Conservation (phyloP, 768 basidiomycete species). For the Lyophyllum atratum region DNA sequence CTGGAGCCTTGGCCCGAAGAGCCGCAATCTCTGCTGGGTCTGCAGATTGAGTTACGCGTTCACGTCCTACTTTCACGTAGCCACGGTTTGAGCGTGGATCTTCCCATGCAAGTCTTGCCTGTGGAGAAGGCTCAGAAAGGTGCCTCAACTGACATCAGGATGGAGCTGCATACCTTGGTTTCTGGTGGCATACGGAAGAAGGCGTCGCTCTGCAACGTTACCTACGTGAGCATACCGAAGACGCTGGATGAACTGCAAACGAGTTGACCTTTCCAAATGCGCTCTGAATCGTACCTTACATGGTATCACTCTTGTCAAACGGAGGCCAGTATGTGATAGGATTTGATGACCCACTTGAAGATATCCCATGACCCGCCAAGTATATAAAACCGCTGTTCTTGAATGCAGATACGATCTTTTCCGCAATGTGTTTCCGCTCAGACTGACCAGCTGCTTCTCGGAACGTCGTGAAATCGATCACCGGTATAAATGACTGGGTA, state of each 20-base stretch:
- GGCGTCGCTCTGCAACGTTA: slow-evolving; percentile 59
- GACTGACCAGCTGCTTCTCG: slow-evolving; percentile 45
- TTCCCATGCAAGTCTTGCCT: slow-evolving; percentile 76
- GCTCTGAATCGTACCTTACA: slow-evolving; percentile 49
- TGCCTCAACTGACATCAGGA: neutral
- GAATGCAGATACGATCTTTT: slow-evolving; percentile 74
- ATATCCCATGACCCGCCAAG: slow-evolving; percentile 72
- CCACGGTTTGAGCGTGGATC: slow-evolving; percentile 86
- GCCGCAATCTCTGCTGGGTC: slow-evolving; percentile 73
- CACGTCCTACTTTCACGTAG: slow-evolving; percentile 79
- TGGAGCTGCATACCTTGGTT: slow-evolving; percentile 48
- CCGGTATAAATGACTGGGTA: slow-evolving; percentile 59
- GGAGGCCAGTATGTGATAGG: neutral
- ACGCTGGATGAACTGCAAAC: neutral
- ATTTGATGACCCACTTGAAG: slow-evolving; percentile 34
- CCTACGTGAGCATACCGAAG: neutral
- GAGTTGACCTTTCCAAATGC: slow-evolving; percentile 64
- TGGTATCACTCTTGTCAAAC: neutral
- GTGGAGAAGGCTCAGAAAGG: neutral
- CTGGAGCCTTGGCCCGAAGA: slow-evolving; percentile 75
- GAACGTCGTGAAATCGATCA: slow-evolving; percentile 79
- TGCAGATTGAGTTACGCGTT: slow-evolving; percentile 75
- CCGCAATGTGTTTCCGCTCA: slow-evolving; percentile 65
- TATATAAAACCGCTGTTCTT: slow-evolving; percentile 84
- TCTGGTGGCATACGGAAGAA: slow-evolving; percentile 72